Evolutionary conservation across 1,284 basidiomycete species (phyloP).

Genomic region (Hymenochaete sp.): DNA sequence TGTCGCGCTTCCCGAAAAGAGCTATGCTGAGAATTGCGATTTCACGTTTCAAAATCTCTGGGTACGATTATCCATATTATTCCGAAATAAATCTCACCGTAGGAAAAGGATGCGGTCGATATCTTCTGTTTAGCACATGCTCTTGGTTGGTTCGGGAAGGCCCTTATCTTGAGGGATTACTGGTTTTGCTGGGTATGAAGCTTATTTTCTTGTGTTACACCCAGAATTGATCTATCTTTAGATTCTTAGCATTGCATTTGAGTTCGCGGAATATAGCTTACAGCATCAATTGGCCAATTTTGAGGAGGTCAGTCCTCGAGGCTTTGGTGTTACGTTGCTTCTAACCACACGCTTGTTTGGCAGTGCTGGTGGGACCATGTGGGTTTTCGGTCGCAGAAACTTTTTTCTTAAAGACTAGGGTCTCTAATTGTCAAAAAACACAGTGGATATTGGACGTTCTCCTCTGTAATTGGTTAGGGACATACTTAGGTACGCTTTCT

Average conservation of each 20-base stretch:
- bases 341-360: conserved; percentile 12
- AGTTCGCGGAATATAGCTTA: conserved; percentile 76
- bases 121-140: conserved; percentile 78
- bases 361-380: conserved; percentile 89
- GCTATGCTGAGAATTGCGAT: conserved; percentile 71
- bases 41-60: conserved; percentile 57
- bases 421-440: conserved; percentile 11
- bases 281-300: conserved; percentile 80
- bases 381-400: conserved; percentile 26
- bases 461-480: conserved; percentile 79
- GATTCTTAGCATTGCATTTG: conserved; percentile 80
- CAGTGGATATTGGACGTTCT: conserved; percentile 82
- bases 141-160: conserved; percentile 82
- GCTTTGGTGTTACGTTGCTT: conserved; percentile 2
- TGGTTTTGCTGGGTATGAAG: conserved; percentile 78
- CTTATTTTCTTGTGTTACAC: conserved; percentile 9
- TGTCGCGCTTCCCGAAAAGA: conserved; percentile 70
- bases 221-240: conserved; percentile 26
- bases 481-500: conserved; percentile 54
- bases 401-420: conserved; percentile 7
- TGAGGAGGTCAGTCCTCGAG: conserved; percentile 49
- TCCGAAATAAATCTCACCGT: conserved; percentile 8
- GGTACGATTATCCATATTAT: conserved; percentile 36
- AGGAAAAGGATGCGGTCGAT: conserved; percentile 60
- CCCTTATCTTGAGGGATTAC: conserved; percentile 76